Conservation (phyloP, 768 basidiomycete genomes). For the Mycena capillaripes region DNA sequence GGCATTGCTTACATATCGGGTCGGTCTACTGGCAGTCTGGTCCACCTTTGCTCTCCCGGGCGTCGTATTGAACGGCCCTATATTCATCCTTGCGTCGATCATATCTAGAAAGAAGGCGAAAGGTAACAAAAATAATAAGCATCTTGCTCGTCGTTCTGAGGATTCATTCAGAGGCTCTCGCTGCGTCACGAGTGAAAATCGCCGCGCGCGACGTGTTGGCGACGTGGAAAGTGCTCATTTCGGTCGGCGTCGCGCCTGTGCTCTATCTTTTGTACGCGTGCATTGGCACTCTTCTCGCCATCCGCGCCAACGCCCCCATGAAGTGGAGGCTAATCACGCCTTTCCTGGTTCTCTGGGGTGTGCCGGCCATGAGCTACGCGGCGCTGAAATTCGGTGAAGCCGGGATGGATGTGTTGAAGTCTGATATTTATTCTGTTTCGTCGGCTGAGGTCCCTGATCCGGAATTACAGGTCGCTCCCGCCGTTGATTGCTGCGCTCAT, state of each 20-base stretch:
- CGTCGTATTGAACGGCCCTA: constrained; percentile 91
- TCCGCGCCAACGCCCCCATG: constrained; percentile 73
- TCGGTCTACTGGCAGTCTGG: constrained; percentile 85
- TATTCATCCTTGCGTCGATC: constrained; percentile 91
- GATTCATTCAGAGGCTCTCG: constrained; percentile 83
- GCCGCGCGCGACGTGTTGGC: constrained; percentile 97
- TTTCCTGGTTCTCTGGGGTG: constrained; percentile 74
- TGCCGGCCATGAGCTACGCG: constrained; percentile 93
- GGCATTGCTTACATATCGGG: constrained; percentile 86
- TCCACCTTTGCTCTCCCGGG: constrained; percentile 89
- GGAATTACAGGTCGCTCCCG: constrained; percentile 69
- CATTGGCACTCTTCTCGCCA: constrained; percentile 80
- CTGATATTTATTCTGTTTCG: not conserved
- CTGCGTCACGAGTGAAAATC: constrained; percentile 94
- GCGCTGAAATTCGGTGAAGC: constrained; percentile 98
- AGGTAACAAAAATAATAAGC: constrained; percentile 58
- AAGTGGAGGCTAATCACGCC: constrained; percentile 83
- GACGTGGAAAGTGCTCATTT: constrained; percentile 97
- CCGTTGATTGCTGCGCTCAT: constrained; percentile 90
- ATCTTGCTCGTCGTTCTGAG: not conserved
- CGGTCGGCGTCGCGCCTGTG: constrained; percentile 89
- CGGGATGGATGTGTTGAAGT: constrained; percentile 88
- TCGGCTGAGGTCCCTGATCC: no score
- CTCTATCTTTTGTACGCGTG: constrained; percentile 88
- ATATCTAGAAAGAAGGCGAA: constrained; percentile 92